These are phyloP conservation scores for Cryptococcus sp. DNA, from an alignment of 1,284 basidiomycete species.

Conservation along the genomic window DNA sequence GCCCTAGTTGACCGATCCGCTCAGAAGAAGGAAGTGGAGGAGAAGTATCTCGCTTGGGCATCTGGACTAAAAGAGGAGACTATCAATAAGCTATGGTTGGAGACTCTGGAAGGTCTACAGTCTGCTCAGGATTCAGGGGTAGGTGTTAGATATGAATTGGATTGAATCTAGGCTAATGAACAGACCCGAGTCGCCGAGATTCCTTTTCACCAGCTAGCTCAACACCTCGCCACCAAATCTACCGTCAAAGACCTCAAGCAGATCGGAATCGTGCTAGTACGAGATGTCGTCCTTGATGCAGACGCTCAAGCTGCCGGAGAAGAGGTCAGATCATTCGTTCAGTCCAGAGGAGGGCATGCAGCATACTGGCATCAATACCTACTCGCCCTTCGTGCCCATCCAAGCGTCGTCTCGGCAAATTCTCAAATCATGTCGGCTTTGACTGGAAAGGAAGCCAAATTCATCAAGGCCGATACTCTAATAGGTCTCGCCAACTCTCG, in stretches of 20 bases:
- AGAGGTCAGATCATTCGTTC: conserved; percentile 1
- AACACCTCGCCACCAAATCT: conserved; percentile 15
- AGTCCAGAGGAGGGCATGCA: background rate
- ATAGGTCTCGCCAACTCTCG: background rate
- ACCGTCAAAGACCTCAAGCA: conserved; percentile 15
- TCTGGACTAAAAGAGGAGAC: background rate
- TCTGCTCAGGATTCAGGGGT: no score
- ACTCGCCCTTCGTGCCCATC: conserved; percentile 31
- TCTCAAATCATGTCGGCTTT: conserved; percentile 22
- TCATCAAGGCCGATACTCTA: conserved; percentile 8
- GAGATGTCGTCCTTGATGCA: conserved; percentile 40
- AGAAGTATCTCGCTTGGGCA: background rate
- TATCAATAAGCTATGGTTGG: background rate
- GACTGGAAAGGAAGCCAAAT: conserved; percentile 11
- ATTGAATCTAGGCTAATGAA: background rate
- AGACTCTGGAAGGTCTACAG: background rate
- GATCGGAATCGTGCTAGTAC: conserved; percentile 30
- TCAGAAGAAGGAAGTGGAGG: background rate
- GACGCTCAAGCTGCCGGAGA: conserved; percentile 11
- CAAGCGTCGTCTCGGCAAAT: conserved; percentile 32
- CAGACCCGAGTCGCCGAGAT: conserved; percentile 26
- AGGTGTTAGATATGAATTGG: no score
- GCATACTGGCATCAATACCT: conserved; percentile 35
- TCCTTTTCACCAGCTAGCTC: conserved; percentile 26
- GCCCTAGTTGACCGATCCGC: background rate